Evolutionary conservation across 805 yeast genomes (phyloP), one percentile per base, ranked within the genome.

Genomic region (Candida silvicultrix): DNA sequence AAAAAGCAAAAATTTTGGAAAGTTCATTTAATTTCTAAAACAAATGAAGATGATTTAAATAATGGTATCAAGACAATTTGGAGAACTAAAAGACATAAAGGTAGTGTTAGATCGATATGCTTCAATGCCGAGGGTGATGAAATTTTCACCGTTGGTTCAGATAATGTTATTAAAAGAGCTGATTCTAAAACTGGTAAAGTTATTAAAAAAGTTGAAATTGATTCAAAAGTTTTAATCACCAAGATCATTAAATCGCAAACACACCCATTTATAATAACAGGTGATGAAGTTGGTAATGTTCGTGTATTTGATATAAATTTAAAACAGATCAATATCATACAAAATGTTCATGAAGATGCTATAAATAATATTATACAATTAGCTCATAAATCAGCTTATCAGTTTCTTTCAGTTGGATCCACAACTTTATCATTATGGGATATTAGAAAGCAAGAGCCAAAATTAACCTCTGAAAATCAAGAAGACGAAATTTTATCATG

Each of bases 11-110:
- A 67, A 56, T 68, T 77, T 66, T 79, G 83, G 83, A 60, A 64
- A 20, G 60, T 67, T 18, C 58, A 64, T 3, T 53, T 56, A 7
- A 44, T 58, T 5, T 38, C 45, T 2, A 54, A 56, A 18, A 52
- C 53, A 8, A 31, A 39, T 18, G 51, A 54, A 1, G 66, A 60
- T 8, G 64, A 63, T 12, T 54, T 52, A 28, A 10, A 28, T 11
- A 49, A 47, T 18, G 43, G 69, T 18, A 58, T 71, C 5, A 59
- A 65, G 5, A 57, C 74, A 23, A 46, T 64, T 1, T 92, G 99
- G 99, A 78, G 83, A 45, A 90, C 97, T 0, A 86, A 79, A 57
- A 76, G 98, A 60, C 98, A 92, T 60, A 89, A 89, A 62, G 90
- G 89, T 1, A 83, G 95, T 52, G 88, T 95, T 49, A 69, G 99